Base-by-base conservation (phyloP, 2,329 filamentous ascomycete species). In the Pseudopithomyces chartarum region DNA sequence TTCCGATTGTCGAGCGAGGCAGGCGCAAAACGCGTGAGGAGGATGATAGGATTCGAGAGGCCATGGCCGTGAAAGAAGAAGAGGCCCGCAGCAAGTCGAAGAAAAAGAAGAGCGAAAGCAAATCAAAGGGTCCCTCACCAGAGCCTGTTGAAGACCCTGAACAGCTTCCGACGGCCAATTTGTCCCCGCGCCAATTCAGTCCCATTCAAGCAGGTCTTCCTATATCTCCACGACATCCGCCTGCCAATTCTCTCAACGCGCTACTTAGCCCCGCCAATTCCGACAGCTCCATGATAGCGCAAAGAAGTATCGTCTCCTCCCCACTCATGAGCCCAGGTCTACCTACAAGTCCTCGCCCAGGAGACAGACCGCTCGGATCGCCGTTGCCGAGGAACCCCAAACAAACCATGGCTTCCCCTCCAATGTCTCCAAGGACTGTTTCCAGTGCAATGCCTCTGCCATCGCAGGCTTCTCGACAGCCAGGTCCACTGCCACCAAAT, bases 11-110 rank as follows among this genome's bases (percentile, higher is more conserved):
- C 23, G 78, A 86, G 34, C 85, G 93, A 59, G 94, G 92, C 8
- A 85, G 92, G 57, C 84, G 91, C 65, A 91, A 90, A 74, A 97
- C 92, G 2, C 85, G 93, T 51, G 92, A 94, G 73, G 91, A 97
- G 59, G 93, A 97, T 67, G 92, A 97, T 64, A 83, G 84, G 53
- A 85, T 91, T 53, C 86, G 93, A 46, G 91, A 94, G 70, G 81
- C 86, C 13, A 74, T 87, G n/a, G 86, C 84, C 1, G 73, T 84
- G 45, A 83, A 87, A 68, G 87, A 92, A 66, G 85, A 88, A 12
- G 88, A 91, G 68, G 82, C 84, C 26, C 84, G 89, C 56, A 92
- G 90, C 73, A 78, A 85, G 29, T 93, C 90, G 0, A 91, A 90
- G 73, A 91, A 90, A 80, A 87, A 84, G 70, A 87, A 84, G 69